phyloP scores from a whole-genome alignment of 208 protist species.

The Trichomonas tenax region DNA sequence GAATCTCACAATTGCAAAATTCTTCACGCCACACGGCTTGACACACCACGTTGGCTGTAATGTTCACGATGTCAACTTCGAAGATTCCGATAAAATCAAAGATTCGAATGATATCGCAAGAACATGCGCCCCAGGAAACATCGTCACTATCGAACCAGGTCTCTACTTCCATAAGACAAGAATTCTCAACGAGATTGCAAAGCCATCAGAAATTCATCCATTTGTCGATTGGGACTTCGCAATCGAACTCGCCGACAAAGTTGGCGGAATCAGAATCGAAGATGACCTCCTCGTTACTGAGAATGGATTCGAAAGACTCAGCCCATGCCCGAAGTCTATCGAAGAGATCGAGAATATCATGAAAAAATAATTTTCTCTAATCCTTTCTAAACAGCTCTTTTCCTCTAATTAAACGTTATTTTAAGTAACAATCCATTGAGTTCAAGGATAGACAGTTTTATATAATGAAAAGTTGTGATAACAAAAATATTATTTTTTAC shows the following conservation, averaged over 20 bases:
- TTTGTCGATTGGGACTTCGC: not conserved
- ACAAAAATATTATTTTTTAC: constrained; percentile 16
- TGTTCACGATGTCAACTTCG: not conserved
- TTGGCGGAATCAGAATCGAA: constrained; percentile 5
- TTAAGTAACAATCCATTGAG: no score
- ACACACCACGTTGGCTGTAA: not conserved
- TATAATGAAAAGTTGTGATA: no score
- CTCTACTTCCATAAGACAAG: constrained; percentile 5
- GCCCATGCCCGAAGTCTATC: not conserved
- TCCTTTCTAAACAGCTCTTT: no score
- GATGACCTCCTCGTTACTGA: constrained; percentile 10
- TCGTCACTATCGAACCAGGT: constrained; percentile 2
- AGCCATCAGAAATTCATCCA: not conserved
- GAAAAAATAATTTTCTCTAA: not conserved
- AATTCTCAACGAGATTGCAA: not conserved
- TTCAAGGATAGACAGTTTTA: no score
- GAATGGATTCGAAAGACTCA: not conserved
- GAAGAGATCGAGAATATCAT: constrained; percentile 8
- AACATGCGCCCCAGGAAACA: not conserved
- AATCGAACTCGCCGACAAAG: not conserved
- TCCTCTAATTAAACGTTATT: no score
- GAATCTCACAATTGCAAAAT: not conserved
- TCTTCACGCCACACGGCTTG: not conserved
- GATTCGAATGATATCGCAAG: not conserved
- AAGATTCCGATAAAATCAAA: not conserved